Evolutionary conservation across 148 eudicot genomes (phyloP), one percentile per base, ranked within the genome.

Genomic region (Bassia scoparia): DNA sequence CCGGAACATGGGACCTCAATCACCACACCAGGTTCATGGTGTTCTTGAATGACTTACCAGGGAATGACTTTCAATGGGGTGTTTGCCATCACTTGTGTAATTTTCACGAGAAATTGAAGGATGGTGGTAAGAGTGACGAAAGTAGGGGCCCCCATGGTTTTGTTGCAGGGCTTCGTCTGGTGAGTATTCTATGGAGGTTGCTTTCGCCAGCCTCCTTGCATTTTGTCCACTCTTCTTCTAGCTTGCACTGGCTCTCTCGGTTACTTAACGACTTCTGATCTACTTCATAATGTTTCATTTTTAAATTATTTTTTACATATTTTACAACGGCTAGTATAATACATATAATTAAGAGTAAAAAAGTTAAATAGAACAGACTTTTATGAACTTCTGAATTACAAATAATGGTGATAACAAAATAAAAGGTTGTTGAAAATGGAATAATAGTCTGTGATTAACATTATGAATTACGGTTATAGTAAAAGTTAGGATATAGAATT

Each of bases 161-260:
- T 49, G 41, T 90, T 2, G 80, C 82, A 0, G 89, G 79, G 0
- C 76, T 82, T 18, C 83, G n/a, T n/a, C 93, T 1, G 96, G 96
- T n/a, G 21, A 82, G 85, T 17, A n/a, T 92, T 88, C 53, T 85
- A 90, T 59, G 90, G 5, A 87, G 91, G 61, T 72, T 92, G 62
- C 86, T 90, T 29, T 90, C 91, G 0, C 30, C 30, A 34, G 46
- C 70, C 14, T 75, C 87, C 46, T 44, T 90, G 73, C 87, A 92
- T 72, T 87, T 92, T 66, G 87, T 85, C 38, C 91, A 90, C 74
- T 90, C 98, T 44, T 93, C 96, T 68, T 86, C 84, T 43, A 88
- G 94, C 73, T 85, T 93, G 73, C 96, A 90, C 33, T 90, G 93
- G 93, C 86, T 90, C 21, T 90, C 98, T 62, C 86, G 87, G 90